A percentile compares a stretch with the other conserved stretches of the same genome.
These are phyloP conservation scores for Canna indica DNA, from an alignment of 176 grass and related monocot genomes.

Conservation along the genomic window DNA sequence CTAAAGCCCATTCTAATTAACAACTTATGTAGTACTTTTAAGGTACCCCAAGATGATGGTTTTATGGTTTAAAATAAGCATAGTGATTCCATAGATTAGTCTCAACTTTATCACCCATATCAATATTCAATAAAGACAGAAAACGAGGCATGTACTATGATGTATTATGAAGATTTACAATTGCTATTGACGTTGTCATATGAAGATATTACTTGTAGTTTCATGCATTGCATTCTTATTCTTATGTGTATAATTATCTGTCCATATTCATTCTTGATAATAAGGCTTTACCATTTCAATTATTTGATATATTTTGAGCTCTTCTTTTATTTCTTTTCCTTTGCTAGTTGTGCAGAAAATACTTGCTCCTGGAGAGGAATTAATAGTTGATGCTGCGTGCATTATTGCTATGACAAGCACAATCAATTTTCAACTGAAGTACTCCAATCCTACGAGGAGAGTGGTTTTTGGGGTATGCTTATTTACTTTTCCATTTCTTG, in stretches of 20 bases:
- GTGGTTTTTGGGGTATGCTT: conserved; percentile 56
- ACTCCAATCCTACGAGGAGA: conserved; percentile 50
- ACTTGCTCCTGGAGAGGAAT: conserved; percentile 55
- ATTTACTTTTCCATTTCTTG: background rate
- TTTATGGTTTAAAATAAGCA: background rate
- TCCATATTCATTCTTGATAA: background rate
- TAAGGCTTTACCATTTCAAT: background rate
- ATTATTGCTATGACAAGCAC: conserved; percentile 78
- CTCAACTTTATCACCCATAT: background rate
- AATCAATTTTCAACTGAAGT: conserved; percentile 75
- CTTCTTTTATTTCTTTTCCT: background rate
- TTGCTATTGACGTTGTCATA: background rate
- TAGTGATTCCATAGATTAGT: background rate
- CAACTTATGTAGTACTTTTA: background rate
- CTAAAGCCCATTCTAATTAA: too few relatives aligned
- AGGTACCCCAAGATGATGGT: background rate
- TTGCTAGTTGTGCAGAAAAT: conserved; percentile 87
- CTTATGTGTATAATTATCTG: background rate
- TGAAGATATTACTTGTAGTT: background rate
- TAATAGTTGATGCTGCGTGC: conserved; percentile 64
- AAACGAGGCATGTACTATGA: background rate
- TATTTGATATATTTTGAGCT: conserved; percentile 14
- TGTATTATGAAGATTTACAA: background rate
- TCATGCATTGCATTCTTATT: background rate
- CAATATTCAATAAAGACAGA: background rate